Evolutionary conservation across 2,329 filamentous ascomycete species (phyloP).

Genomic region (Diaporthe aspalathi): DNA sequence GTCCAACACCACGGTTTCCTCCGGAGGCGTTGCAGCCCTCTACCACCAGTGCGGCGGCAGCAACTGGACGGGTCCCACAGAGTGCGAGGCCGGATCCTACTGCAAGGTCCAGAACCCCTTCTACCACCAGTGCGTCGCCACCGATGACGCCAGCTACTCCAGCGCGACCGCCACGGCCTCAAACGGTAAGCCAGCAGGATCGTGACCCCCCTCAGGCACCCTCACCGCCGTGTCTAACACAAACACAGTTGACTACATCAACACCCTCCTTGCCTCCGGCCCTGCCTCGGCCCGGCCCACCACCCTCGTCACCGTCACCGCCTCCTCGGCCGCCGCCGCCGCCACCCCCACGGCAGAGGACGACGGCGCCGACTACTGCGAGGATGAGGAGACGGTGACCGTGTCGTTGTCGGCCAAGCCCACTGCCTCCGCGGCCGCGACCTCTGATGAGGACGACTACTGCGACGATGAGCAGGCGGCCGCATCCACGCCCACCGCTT

Average conservation of each 20-base stretch:
- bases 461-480: not conserved
- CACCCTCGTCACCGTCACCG: slow-evolving; percentile 1
- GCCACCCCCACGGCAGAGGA: not conserved
- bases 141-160: not conserved
- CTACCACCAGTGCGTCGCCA: slow-evolving; percentile 9
- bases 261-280: slow-evolving; percentile 7
- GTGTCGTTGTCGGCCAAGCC: not conserved
- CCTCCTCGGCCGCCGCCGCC: not conserved
- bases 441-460: not conserved
- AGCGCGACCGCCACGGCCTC: not conserved
- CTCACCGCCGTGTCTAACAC: not conserved
- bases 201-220: too few species aligned
- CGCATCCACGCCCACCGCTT: not conserved
- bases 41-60: slow-evolving; percentile 9
- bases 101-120: slow-evolving; percentile 7
- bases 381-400: not conserved
- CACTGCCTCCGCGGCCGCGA: not conserved
- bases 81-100: slow-evolving; percentile 2
- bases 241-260: slow-evolving; percentile 2
- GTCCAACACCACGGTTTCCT: slow-evolving; percentile 4
- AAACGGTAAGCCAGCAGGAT: not conserved
- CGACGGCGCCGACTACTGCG: not conserved
- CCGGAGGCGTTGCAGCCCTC: slow-evolving; percentile 6
- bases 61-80: not conserved
- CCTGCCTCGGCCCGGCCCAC: not conserved